Percentiles rank a stretch among this genome's conserved stretches.
phyloP scores from a whole-genome alignment of 768 basidiomycete species.

The Rhizopogon vesiculosus region DNA sequence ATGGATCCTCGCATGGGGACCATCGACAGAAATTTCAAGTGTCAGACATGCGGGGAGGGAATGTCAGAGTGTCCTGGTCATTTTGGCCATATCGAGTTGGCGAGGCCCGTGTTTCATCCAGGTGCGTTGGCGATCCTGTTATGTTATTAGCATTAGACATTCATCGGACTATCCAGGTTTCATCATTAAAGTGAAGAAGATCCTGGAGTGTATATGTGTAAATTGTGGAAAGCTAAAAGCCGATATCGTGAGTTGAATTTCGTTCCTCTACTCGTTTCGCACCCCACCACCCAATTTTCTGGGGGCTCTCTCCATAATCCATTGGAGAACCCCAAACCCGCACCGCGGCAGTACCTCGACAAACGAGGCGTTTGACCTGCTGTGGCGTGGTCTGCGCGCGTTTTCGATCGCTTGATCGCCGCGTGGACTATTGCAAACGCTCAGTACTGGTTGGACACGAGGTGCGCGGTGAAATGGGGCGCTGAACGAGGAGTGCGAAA shows the following conservation, averaged over 20 bases:
- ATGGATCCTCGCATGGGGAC: slow-evolving; percentile 99
- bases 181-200: slow-evolving; percentile 99
- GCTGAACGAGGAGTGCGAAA: slow-evolving; percentile 95
- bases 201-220: slow-evolving; percentile 97
- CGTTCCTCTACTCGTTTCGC: slow-evolving; percentile 87
- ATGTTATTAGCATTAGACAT: neutral
- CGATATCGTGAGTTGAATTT: slow-evolving; percentile 87
- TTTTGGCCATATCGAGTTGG: slow-evolving; percentile 98
- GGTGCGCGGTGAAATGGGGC: slow-evolving; percentile 96
- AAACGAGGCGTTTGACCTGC: slow-evolving; percentile 83
- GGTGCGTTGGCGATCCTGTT: slow-evolving; percentile 45
- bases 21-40: slow-evolving; percentile 96
- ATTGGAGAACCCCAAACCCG: slow-evolving; percentile 94
- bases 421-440: slow-evolving; percentile 64
- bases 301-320: slow-evolving; percentile 91
- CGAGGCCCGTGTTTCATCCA: slow-evolving; percentile 95
- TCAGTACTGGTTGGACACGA: slow-evolving; percentile 80
- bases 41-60: slow-evolving; percentile 99
- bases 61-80: slow-evolving; percentile 99
- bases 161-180: slow-evolving; percentile 58
- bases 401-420: slow-evolving; percentile 95
- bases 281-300: slow-evolving; percentile 94
- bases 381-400: slow-evolving; percentile 72
- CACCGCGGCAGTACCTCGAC: slow-evolving; percentile 71
- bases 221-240: slow-evolving; percentile 98